Conservation (phyloP, 208 protist species). For the Acanthamoeba triangularis region DNA sequence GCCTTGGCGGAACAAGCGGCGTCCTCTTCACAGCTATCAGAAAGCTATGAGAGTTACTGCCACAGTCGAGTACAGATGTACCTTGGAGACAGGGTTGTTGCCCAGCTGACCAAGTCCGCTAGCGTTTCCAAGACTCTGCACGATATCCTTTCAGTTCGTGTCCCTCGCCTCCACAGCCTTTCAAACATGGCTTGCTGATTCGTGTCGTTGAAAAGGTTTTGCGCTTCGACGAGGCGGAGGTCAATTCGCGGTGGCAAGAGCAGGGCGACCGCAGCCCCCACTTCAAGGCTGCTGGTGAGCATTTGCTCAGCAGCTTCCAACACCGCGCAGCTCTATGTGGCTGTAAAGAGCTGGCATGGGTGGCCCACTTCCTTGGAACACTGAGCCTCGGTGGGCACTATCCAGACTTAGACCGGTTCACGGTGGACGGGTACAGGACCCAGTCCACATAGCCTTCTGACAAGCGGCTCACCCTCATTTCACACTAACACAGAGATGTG, state of each 20-base stretch:
- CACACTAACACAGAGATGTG: background rate
- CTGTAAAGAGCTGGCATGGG: background rate
- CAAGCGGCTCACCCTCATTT: background rate
- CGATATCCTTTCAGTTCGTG: background rate
- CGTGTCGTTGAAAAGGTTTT: background rate
- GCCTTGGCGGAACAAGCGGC: background rate
- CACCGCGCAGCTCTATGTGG: background rate
- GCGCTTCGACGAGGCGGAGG: background rate
- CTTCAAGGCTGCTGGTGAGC: background rate
- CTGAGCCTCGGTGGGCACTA: background rate
- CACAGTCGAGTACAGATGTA: background rate
- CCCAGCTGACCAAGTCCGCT: background rate
- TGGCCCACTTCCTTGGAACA: background rate
- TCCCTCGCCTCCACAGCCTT: background rate
- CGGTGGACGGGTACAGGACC: background rate
- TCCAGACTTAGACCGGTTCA: background rate
- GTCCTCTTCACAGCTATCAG: background rate
- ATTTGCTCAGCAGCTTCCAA: background rate
- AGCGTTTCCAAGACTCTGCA: background rate
- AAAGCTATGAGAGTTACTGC: background rate
- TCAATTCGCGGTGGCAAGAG: background rate
- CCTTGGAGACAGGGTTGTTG: background rate
- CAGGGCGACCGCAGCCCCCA: background rate
- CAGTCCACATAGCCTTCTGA: background rate
- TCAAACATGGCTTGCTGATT: background rate